Evolutionary conservation across 306 rosid genomes (phyloP).

Genomic region (Castanea sativa): DNA sequence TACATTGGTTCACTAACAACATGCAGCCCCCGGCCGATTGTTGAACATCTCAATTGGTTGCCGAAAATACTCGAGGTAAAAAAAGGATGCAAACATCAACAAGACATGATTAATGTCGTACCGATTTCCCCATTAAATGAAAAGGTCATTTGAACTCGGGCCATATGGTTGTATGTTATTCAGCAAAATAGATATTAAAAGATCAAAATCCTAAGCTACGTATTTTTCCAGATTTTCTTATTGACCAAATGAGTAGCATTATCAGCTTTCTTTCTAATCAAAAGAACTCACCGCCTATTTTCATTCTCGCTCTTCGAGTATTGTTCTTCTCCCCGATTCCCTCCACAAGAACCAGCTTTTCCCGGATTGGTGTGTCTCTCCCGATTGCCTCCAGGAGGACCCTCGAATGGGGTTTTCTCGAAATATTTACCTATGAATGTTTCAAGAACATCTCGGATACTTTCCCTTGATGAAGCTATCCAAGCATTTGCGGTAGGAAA

Average conservation of each 20-base stretch:
- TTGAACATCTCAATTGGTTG: constrained; percentile 17
- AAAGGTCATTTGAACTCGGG: neutral
- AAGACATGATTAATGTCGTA: neutral
- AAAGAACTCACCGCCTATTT: too few relatives aligned
- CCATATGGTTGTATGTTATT: neutral
- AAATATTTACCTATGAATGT: too few relatives aligned
- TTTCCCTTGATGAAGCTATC: too few relatives aligned
- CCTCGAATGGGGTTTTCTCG: too few relatives aligned
- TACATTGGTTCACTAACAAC: neutral
- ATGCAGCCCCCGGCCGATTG: neutral
- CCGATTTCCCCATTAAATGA: neutral
- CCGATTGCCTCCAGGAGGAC: too few relatives aligned
- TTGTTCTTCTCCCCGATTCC: too few relatives aligned
- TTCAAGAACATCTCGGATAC: too few relatives aligned
- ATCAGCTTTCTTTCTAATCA: constrained; percentile 3
- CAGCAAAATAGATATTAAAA: neutral
- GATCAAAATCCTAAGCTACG: neutral
- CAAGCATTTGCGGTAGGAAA: too few relatives aligned
- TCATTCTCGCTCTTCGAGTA: too few relatives aligned
- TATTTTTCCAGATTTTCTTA: constrained; percentile 12
- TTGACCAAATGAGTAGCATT: constrained; percentile 7
- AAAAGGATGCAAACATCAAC: neutral
- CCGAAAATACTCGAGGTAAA: constrained; percentile 5
- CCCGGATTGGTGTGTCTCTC: too few relatives aligned
- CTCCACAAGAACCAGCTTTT: too few relatives aligned